Evolutionary conservation across 148 eudicot species (phyloP).

Genomic region (Amaranthus hypochondriacus): DNA sequence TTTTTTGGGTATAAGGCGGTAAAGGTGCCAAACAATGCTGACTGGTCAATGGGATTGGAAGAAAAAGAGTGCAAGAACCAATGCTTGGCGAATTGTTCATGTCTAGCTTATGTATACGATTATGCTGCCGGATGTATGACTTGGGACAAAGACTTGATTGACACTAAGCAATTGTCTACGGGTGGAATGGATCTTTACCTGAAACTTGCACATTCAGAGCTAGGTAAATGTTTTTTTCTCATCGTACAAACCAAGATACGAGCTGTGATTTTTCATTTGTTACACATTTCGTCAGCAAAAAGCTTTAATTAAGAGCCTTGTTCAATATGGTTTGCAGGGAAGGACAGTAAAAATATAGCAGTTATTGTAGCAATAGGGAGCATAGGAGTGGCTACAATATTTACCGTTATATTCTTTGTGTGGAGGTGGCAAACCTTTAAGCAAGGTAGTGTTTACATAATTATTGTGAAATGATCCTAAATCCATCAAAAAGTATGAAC

Average conservation of each 20-base stretch:
- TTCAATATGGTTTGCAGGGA: constrained; percentile 18
- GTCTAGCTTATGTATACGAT: constrained; percentile 33
- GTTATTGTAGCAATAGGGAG: constrained; percentile 11
- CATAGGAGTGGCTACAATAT: neutral
- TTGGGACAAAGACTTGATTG: constrained; percentile 33
- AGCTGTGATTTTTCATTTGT: neutral
- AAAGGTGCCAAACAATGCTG: constrained; percentile 26
- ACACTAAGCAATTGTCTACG: constrained; percentile 25
- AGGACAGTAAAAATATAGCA: neutral
- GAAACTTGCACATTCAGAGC: constrained; percentile 37
- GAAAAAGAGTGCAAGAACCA: constrained; percentile 5
- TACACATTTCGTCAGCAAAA: neutral
- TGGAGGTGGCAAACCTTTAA: constrained; percentile 16
- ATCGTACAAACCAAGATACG: no score
- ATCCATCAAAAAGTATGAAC: neutral
- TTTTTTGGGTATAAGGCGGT: constrained; percentile 19
- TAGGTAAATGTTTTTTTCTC: constrained; percentile 24
- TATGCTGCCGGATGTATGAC: constrained; percentile 31
- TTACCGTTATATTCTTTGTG: constrained; percentile 5
- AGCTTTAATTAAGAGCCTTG: neutral
- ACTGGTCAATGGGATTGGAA: constrained; percentile 3
- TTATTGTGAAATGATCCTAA: neutral
- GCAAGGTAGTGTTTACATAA: constrained; percentile 2
- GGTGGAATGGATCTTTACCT: constrained; percentile 30
- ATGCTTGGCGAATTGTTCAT: constrained; percentile 35